phyloP scores from a whole-genome alignment of 495 filamentous ascomycete genomes.

The Talaromyces thailandensis region DNA sequence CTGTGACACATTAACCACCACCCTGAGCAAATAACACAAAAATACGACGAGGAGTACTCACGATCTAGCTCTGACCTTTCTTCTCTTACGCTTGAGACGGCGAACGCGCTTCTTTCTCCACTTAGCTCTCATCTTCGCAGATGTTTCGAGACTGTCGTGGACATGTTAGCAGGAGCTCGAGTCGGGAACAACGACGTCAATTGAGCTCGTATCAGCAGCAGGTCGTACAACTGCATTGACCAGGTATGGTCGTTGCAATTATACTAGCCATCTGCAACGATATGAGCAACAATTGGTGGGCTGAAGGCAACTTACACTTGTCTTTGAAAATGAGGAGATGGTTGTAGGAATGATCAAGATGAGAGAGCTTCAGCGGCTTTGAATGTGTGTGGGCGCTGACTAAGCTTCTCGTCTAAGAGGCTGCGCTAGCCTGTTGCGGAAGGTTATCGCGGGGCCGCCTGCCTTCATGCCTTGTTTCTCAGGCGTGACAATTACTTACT shows the following conservation, averaged over 20 bases:
- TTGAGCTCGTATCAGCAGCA: background rate
- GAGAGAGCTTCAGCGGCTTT: constrained; percentile 26
- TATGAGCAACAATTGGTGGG: background rate
- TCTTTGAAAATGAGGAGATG: constrained; percentile 47
- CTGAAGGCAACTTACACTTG: constrained; percentile 31
- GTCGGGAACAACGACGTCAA: background rate
- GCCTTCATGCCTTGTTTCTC: background rate
- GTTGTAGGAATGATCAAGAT: constrained; percentile 37
- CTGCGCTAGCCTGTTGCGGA: constrained; percentile 15
- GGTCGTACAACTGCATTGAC: background rate
- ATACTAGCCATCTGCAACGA: background rate
- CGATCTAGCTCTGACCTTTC: constrained; percentile 95
- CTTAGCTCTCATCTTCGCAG: constrained; percentile 91
- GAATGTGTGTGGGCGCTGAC: constrained; percentile 36
- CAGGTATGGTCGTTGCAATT: background rate
- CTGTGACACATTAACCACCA: constrained; percentile 23
- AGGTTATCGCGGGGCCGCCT: background rate
- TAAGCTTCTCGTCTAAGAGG: constrained; percentile 36
- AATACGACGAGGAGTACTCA: constrained; percentile 40
- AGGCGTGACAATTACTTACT: background rate
- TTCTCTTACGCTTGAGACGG: constrained; percentile 96
- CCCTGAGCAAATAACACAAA: background rate
- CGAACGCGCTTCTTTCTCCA: constrained; percentile 99
- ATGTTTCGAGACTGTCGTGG: constrained; percentile 19
- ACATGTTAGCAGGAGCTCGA: background rate